Conservation (phyloP, 1,284 basidiomycete genomes). For the Boletellus deceptivus region DNA sequence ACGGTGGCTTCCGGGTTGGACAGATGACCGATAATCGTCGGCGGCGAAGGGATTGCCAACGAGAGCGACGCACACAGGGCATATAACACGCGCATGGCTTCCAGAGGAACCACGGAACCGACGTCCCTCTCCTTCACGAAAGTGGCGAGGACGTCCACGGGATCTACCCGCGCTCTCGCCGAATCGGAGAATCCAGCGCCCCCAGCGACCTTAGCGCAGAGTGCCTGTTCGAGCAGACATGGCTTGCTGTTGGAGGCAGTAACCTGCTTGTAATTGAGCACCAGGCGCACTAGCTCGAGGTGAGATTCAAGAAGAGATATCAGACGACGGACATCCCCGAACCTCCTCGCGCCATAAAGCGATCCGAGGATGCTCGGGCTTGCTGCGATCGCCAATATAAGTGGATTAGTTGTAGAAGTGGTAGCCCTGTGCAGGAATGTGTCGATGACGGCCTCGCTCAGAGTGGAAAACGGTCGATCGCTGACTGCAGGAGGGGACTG, state of each 20-base stretch:
- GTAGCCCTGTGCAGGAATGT: slow-evolving; percentile 68
- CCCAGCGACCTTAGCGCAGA: slow-evolving; percentile 62
- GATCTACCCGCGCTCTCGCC: slow-evolving; percentile 51
- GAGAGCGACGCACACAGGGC: slow-evolving; percentile 68
- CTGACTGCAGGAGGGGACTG: slow-evolving; percentile 55
- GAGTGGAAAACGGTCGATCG: slow-evolving; percentile 52
- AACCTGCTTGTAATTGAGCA: slow-evolving; percentile 62
- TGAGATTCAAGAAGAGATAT: slow-evolving; percentile 67
- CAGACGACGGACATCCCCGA: slow-evolving; percentile 66
- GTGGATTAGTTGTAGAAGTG: slow-evolving; percentile 71
- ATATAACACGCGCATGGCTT: slow-evolving; percentile 65
- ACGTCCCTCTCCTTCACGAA: slow-evolving; percentile 64
- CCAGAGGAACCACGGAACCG: slow-evolving; percentile 56
- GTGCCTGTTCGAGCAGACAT: slow-evolving; percentile 70
- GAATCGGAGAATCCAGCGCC: slow-evolving; percentile 48
- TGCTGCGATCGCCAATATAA: slow-evolving; percentile 65
- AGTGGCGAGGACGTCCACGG: slow-evolving; percentile 66
- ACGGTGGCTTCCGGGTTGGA: slow-evolving; percentile 69
- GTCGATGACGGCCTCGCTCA: slow-evolving; percentile 65
- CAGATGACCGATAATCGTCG: slow-evolving; percentile 71
- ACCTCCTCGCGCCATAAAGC: slow-evolving; percentile 61
- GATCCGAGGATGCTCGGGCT: slow-evolving; percentile 58
- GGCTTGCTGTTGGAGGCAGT: slow-evolving; percentile 38
- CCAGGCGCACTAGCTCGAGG: slow-evolving; percentile 57
- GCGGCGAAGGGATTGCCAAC: slow-evolving; percentile 52